Conservation (phyloP, 2,329 filamentous ascomycete genomes). For the Lizonia empirigonia region DNA sequence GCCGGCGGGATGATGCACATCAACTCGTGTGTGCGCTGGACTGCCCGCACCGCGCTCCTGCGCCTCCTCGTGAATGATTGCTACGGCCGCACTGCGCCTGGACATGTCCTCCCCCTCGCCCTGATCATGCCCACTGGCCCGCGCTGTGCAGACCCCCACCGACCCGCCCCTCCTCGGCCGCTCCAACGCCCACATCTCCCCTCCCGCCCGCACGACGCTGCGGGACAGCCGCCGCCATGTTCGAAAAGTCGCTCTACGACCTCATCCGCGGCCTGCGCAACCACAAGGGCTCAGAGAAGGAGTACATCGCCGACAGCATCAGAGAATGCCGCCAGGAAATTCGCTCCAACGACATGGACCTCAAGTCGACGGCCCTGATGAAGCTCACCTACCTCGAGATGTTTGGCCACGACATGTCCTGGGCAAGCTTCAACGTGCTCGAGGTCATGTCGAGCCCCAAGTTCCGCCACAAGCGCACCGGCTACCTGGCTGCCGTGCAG, state of each 20-base stretch:
- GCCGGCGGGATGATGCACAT: constrained; percentile 11
- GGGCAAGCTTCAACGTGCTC: constrained; percentile 97
- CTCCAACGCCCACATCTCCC: background rate
- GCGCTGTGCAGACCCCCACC: constrained; percentile 25
- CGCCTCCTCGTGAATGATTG: background rate
- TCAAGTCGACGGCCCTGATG: constrained; percentile 93
- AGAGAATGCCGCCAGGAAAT: constrained; percentile 96
- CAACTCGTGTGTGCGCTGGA: background rate
- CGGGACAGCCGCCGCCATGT: constrained; percentile 64
- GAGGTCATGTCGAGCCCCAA: constrained; percentile 98
- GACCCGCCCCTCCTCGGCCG: constrained; percentile 10
- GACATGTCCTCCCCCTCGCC: constrained; percentile 14
- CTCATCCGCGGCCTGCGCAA: constrained; percentile 95
- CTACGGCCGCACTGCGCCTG: background rate
- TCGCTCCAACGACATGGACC: constrained; percentile 91
- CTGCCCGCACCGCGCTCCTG: constrained; percentile 9
- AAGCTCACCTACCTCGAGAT: constrained; percentile 98
- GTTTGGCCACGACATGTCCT: constrained; percentile 99
- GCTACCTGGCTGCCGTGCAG: constrained; percentile 93
- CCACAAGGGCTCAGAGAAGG: constrained; percentile 92
- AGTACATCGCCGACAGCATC: constrained; percentile 91
- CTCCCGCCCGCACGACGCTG: background rate
- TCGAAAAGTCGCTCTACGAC: constrained; percentile 98
- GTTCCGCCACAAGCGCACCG: constrained; percentile 92
- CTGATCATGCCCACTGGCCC: constrained; percentile 44